Conservation (phyloP, 2,329 filamentous ascomycete species). For the Magnaporthales sp. region DNA sequence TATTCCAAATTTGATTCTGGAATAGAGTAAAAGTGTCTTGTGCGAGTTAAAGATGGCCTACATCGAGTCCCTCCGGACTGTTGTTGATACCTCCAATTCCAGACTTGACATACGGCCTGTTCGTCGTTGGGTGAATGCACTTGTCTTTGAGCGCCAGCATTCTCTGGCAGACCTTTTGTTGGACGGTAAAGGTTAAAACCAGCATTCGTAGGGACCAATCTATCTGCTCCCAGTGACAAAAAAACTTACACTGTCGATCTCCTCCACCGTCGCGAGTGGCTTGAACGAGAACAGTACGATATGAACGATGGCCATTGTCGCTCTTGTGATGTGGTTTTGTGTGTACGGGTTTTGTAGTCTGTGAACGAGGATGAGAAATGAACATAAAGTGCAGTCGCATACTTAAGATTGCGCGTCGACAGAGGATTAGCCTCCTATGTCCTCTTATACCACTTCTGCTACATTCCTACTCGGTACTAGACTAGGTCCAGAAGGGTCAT, state of each 20-base stretch:
- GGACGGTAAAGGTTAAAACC: not conserved
- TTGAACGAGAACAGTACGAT: conserved; percentile 5
- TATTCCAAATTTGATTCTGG: not conserved
- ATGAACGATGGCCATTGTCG: conserved; percentile 6
- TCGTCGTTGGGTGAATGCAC: conserved; percentile 52
- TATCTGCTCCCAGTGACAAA: not conserved
- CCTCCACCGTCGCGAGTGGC: conserved; percentile 2
- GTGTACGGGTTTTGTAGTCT: not conserved
- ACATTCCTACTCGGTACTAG: not conserved
- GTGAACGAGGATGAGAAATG: not conserved
- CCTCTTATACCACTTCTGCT: not conserved
- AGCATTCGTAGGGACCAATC: not conserved
- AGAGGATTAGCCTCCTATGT: not conserved
- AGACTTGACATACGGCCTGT: conserved; percentile 51
- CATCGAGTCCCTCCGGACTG: conserved; percentile 51
- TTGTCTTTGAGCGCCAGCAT: conserved; percentile 43
- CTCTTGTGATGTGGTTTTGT: not conserved
- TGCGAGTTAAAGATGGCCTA: conserved; percentile 20
- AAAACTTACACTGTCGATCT: conserved; percentile 2
- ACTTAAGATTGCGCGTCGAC: not conserved
- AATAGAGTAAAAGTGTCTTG: not conserved
- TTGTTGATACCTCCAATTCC: conserved; percentile 53
- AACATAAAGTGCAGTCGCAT: too few species aligned
- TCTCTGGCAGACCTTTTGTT: conserved; percentile 18
- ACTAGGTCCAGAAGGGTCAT: too few species aligned